These are phyloP conservation scores for Globisporangium takayamanum DNA, from an alignment of 352 stramenopile species.

Conservation along the genomic window DNA sequence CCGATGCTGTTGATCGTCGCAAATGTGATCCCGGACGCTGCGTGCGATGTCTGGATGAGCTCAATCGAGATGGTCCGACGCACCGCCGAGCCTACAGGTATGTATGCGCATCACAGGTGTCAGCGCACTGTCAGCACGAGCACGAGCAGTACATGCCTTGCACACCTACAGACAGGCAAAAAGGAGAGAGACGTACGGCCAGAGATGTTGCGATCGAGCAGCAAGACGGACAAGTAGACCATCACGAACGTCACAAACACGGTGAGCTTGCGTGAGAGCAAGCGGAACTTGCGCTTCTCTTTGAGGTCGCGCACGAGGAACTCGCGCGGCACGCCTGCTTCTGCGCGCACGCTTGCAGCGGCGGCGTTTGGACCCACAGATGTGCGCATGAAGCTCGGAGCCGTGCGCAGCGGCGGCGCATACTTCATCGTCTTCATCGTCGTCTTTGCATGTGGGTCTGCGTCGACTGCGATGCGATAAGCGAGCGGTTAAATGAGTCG, in stretches of 20 bases:
- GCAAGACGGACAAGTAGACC: slow-evolving; percentile 46
- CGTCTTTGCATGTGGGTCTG: neutral
- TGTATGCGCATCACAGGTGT: no score
- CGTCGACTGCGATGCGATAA: no score
- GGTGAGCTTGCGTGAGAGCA: slow-evolving; percentile 50
- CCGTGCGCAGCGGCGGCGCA: slow-evolving; percentile 9
- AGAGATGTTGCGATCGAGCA: slow-evolving; percentile 60
- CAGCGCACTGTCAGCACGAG: no score
- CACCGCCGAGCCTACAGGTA: neutral
- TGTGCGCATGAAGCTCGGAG: slow-evolving; percentile 11
- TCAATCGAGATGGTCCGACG: slow-evolving; percentile 44
- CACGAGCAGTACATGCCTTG: no score
- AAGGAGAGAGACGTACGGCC: slow-evolving; percentile 28
- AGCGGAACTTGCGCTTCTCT: slow-evolving; percentile 58
- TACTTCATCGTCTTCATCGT: slow-evolving; percentile 5
- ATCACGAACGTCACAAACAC: slow-evolving; percentile 50
- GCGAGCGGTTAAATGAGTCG: no score
- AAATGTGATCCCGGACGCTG: slow-evolving; percentile 33
- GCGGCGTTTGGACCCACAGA: neutral
- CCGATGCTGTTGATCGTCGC: slow-evolving; percentile 28
- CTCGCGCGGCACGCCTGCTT: slow-evolving; percentile 35
- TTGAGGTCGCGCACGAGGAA: slow-evolving; percentile 61
- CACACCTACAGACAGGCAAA: no score
- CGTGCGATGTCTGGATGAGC: slow-evolving; percentile 31
- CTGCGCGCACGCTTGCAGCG: slow-evolving; percentile 33